These are phyloP conservation scores for Ogataea salicorniae DNA, from an alignment of 805 yeast species.

Conservation along the genomic window DNA sequence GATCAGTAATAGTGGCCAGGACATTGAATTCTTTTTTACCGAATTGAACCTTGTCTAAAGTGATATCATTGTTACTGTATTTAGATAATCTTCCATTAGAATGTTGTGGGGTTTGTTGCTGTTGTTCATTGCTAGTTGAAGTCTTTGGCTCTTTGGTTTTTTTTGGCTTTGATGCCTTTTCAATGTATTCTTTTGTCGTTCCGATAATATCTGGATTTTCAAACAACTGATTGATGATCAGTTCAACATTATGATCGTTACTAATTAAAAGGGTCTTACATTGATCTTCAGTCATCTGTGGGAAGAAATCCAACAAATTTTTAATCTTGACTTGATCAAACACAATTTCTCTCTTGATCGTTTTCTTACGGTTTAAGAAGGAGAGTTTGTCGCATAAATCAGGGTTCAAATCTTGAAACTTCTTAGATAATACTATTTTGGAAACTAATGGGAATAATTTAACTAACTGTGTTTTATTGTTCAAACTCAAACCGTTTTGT, in stretches of 20 bases:
- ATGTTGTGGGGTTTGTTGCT: background rate
- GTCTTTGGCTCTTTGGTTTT: background rate
- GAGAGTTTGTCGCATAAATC: slow-evolving; percentile 48
- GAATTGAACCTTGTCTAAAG: slow-evolving; percentile 22
- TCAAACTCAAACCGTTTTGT: slow-evolving; percentile 40
- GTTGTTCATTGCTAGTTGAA: background rate
- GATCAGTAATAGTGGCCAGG: slow-evolving; percentile 19
- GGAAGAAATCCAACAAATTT: slow-evolving; percentile 57
- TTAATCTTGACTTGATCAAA: slow-evolving; percentile 35
- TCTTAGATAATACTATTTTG: slow-evolving; percentile 44
- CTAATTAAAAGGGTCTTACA: slow-evolving; percentile 44
- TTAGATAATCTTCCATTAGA: slow-evolving; percentile 16
- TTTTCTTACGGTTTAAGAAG: slow-evolving; percentile 31
- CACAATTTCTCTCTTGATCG: background rate
- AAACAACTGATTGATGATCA: slow-evolving; percentile 51
- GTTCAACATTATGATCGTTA: slow-evolving; percentile 49
- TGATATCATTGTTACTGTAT: slow-evolving; percentile 29
- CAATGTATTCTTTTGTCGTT: slow-evolving; percentile 28
- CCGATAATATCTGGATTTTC: slow-evolving; percentile 51
- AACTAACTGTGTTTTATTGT: slow-evolving; percentile 36
- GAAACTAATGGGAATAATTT: slow-evolving; percentile 50
- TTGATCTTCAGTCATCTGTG: slow-evolving; percentile 46
- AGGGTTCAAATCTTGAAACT: slow-evolving; percentile 43
- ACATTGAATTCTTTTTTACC: slow-evolving; percentile 31
- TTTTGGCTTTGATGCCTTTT: slow-evolving; percentile 1